Evolutionary conservation across 495 filamentous ascomycete species (phyloP).

Genomic region (Pseudevernia furfuracea): DNA sequence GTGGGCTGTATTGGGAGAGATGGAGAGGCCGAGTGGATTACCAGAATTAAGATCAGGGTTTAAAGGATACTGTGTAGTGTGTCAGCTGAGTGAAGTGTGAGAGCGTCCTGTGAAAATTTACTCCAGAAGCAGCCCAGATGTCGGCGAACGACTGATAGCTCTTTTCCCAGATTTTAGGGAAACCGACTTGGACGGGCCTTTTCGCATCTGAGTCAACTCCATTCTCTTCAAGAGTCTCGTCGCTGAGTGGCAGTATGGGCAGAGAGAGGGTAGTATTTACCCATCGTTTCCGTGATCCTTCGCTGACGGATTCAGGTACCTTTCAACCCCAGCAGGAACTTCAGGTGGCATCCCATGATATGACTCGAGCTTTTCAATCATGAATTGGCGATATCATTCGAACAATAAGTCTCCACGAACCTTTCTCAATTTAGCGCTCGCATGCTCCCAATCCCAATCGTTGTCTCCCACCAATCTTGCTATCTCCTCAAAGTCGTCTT

Average conservation of each 20-base stretch:
- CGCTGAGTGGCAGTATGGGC: background rate
- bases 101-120: background rate
- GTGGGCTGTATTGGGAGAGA: background rate
- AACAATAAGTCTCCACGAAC: background rate
- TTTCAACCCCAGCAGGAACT: background rate
- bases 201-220: background rate
- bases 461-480: background rate
- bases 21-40: conserved; percentile 3
- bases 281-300: background rate
- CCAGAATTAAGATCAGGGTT: conserved; percentile 4
- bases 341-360: background rate
- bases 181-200: background rate
- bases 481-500: conserved; percentile 1
- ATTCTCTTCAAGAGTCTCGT: background rate
- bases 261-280: background rate
- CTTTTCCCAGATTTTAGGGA: background rate
- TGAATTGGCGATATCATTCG: background rate
- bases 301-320: conserved; percentile 1
- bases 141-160: background rate
- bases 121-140: background rate
- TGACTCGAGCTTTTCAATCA: background rate
- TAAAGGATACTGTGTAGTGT: background rate
- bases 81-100: background rate
- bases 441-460: conserved; percentile 2
- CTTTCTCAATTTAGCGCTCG: background rate